Percentiles rank a stretch among this genome's conserved stretches.
phyloP scores from a whole-genome alignment of 495 filamentous ascomycete genomes.

The Aspergillus ostianus region DNA sequence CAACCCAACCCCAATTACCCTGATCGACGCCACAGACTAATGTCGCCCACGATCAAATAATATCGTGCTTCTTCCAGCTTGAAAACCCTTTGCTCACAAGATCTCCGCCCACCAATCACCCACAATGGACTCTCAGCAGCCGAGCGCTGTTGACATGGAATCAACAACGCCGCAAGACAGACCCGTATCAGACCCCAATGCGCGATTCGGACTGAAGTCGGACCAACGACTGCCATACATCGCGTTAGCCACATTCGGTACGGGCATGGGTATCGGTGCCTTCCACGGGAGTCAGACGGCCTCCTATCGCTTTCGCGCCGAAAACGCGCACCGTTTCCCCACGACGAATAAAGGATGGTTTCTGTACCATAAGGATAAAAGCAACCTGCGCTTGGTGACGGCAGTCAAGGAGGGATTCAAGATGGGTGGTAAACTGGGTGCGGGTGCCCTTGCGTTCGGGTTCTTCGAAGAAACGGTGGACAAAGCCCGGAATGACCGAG shows the following conservation, averaged over 20 bases:
- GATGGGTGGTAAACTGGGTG: conserved; percentile 67
- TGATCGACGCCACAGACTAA: neutral
- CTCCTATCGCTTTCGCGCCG: conserved; percentile 81
- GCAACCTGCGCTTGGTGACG: conserved; percentile 75
- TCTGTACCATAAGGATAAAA: conserved; percentile 96
- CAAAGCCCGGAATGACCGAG: conserved; percentile 61
- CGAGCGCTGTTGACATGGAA: neutral
- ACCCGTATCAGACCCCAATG: conserved; percentile 41
- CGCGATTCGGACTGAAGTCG: conserved; percentile 65
- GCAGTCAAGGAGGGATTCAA: conserved; percentile 73
- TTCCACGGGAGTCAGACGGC: conserved; percentile 70
- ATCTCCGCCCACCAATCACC: conserved; percentile 1
- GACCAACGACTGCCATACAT: conserved; percentile 62
- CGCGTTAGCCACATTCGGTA: conserved; percentile 54
- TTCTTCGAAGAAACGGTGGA: conserved; percentile 83
- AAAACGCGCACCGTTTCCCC: conserved; percentile 91
- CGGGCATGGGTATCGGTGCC: conserved; percentile 68
- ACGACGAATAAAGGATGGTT: conserved; percentile 84
- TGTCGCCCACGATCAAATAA: neutral
- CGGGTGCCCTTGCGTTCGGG: conserved; percentile 67
- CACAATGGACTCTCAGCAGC: conserved; percentile 29
- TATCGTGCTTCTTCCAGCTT: neutral
- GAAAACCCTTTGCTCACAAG: neutral
- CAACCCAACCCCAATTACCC: neutral
- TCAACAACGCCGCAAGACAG: conserved; percentile 31